Evolutionary conservation across 2,329 filamentous ascomycete genomes (phyloP), one percentile per base, ranked within the genome.

Genomic region (Penicillium fuscoglaucum): DNA sequence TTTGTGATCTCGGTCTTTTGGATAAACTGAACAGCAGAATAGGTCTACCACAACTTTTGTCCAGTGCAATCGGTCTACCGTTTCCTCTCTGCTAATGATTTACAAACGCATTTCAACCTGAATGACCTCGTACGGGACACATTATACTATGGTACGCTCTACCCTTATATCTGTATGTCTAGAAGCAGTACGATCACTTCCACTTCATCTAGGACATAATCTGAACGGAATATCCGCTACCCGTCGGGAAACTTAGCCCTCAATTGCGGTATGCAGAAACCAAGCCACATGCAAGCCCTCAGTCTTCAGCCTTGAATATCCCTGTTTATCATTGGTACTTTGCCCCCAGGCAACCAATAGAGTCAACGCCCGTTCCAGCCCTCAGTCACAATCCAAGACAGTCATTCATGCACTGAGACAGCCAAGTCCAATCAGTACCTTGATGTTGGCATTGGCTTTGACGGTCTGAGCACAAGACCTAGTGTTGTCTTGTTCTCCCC

Each of bases 1-100:
- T 39, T 44, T 17, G 26, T 28, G 43, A 45, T 12, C 17, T 44
- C 15, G 29, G 33, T 45, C 19, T 45, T 33, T 41, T 40, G 12
- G 51, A 57, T 57, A 57, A 37, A 57, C 43, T 41, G 50, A 57
- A 57, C 45, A 46, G 33, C 49, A 46, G 28, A 54, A 46, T n/a
- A 40, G 26, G 28, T 35, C 37, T 41, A 51, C 26, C 40, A 52
- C 35, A 21, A 31, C 40, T 12, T 45, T 33, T 33, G 6, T 35
- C 37, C 29, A 52, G 13, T 35, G n/a, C 24, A 40, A 17, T 28
- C 17, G 29, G 37, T 6, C 29, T 44, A 26, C 47, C 33, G 15
- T 24, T 33, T 45, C 15, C 26, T 51, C 21, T 39, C 9, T 41
- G 8, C 37, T 29, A 41, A 33, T 43, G 19, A 41, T 33, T 6